Evolutionary conservation across 169 alveolate genomes (phyloP).

Genomic region (Plasmodium ovale): DNA sequence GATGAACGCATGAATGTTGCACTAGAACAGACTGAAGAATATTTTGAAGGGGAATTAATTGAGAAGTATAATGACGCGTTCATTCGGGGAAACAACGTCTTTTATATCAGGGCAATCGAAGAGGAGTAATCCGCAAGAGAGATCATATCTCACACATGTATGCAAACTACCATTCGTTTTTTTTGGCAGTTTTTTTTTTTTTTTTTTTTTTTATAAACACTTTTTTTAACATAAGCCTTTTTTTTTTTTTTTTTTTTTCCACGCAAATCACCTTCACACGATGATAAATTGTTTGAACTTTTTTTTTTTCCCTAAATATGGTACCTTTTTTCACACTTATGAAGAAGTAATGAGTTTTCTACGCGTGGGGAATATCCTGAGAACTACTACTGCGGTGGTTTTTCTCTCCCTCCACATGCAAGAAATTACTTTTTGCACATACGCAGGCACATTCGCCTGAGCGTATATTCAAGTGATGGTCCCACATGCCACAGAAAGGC

Average conservation of each 20-base stretch:
- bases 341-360: too few relatives aligned
- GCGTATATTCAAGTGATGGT: too few relatives aligned
- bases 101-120: constrained; percentile 77
- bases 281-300: too few relatives aligned
- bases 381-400: too few relatives aligned
- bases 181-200: not conserved
- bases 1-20: constrained; percentile 92
- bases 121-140: constrained; percentile 32
- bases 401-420: too few relatives aligned
- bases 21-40: constrained; percentile 89
- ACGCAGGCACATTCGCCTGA: too few relatives aligned
- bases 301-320: too few relatives aligned
- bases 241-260: not conserved
- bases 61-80: constrained; percentile 89
- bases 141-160: not conserved
- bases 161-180: not conserved
- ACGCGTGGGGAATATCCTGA: too few relatives aligned
- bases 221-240: not conserved
- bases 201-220: not conserved
- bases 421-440: too few relatives aligned
- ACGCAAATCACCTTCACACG: too few relatives aligned
- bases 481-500: too few relatives aligned
- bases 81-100: constrained; percentile 90
- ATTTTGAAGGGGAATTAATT: constrained; percentile 84
- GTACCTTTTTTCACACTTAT: too few relatives aligned